Evolutionary conservation across 176 grass and related monocot species (phyloP).

Genomic region (Chrysopogon serrulatus): DNA sequence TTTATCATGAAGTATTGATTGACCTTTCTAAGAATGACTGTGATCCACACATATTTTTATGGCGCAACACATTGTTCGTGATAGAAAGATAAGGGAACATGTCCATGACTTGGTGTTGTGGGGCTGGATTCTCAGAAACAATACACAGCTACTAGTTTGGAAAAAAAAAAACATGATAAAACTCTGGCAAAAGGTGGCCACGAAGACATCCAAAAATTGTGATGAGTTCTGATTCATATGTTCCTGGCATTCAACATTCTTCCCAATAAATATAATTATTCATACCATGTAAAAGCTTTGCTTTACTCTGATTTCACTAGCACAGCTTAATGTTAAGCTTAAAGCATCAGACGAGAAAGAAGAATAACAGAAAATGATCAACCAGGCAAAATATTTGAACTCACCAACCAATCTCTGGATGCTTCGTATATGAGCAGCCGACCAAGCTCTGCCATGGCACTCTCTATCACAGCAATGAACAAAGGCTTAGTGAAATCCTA

Average conservation of each 20-base stretch:
- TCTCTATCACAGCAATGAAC: conserved; percentile 49
- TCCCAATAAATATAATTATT: not conserved
- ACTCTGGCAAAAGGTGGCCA: not conserved
- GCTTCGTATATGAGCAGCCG: conserved; percentile 95
- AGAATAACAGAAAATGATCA: not conserved
- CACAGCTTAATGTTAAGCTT: not conserved
- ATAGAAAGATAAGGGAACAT: not conserved
- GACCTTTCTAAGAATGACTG: not conserved
- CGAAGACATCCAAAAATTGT: not conserved
- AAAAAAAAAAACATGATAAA: not conserved
- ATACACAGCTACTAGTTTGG: not conserved
- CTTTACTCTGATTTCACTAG: not conserved
- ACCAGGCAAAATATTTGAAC: conserved; percentile 35
- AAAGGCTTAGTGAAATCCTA: not conserved
- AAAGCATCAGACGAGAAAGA: not conserved
- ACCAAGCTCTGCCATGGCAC: conserved; percentile 92
- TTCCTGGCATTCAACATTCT: not conserved
- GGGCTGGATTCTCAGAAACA: not conserved
- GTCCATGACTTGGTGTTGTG: not conserved
- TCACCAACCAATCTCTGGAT: conserved; percentile 94
- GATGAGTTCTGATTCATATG: not conserved
- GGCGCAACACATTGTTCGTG: not conserved
- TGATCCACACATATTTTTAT: not conserved
- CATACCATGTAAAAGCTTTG: not conserved
- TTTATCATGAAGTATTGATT: conserved; percentile 4